A percentile compares a stretch with the other conserved stretches of the same genome.
Evolutionary conservation across 2,329 filamentous ascomycete species (phyloP).

Genomic region (Aspergillus sp.): DNA sequence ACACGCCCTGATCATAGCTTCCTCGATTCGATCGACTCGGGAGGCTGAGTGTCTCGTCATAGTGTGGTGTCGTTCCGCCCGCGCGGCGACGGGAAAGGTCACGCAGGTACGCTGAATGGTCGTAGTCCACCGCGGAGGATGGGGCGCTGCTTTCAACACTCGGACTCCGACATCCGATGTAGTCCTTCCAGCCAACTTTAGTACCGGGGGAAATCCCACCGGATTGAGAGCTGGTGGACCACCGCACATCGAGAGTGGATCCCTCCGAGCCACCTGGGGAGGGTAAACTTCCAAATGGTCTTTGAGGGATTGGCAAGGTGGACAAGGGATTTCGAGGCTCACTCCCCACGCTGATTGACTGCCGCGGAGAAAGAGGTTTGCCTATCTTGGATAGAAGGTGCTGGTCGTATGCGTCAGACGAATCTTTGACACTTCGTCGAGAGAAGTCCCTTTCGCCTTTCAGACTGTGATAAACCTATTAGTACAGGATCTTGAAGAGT

Average conservation of each 20-base stretch:
- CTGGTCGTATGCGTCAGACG: constrained; percentile 63
- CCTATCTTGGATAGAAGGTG: constrained; percentile 62
- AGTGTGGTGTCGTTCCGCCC: constrained; percentile 47
- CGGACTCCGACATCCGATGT: constrained; percentile 42
- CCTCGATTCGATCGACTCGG: constrained; percentile 56
- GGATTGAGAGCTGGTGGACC: constrained; percentile 41
- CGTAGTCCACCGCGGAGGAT: constrained; percentile 40
- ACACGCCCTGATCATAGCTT: constrained; percentile 62
- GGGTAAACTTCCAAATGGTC: constrained; percentile 30
- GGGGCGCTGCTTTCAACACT: constrained; percentile 43
- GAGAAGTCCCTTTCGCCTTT: constrained; percentile 61
- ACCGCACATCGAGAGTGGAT: constrained; percentile 35
- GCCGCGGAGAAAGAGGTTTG: constrained; percentile 56
- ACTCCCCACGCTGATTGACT: constrained; percentile 32
- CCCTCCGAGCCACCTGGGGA: constrained; percentile 32
- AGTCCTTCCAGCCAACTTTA: constrained; percentile 41
- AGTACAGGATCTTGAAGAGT: background rate
- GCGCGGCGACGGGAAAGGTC: constrained; percentile 44
- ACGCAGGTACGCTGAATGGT: constrained; percentile 35
- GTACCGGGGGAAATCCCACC: constrained; percentile 42
- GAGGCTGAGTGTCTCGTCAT: constrained; percentile 52
- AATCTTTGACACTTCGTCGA: constrained; percentile 56
- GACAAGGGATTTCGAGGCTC: constrained; percentile 30
- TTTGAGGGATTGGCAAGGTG: constrained; percentile 33
- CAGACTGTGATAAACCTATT: constrained; percentile 40